Percentiles rank a stretch among this genome's conserved stretches.
These are phyloP conservation scores for Acacia confusa DNA, from an alignment of 306 rosid species.

Conservation along the genomic window DNA sequence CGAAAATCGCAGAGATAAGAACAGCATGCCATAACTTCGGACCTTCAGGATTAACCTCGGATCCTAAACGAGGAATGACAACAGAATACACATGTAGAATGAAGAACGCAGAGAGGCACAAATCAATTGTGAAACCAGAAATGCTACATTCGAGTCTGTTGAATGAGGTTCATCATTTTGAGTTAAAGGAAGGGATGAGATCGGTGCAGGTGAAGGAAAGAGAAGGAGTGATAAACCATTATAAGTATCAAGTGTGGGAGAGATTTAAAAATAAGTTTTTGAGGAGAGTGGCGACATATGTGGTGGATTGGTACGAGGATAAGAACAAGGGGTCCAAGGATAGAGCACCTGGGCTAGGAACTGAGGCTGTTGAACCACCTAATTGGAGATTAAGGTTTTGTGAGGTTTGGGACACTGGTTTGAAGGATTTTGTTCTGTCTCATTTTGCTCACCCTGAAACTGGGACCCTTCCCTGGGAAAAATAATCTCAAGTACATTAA, in stretches of 20 bases:
- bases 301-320: constrained; percentile 90
- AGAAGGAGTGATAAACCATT: constrained; percentile 70
- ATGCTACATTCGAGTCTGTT: constrained; percentile 67
- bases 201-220: constrained; percentile 52
- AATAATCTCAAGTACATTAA: neutral
- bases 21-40: constrained; percentile 90
- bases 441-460: constrained; percentile 65
- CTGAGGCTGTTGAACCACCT: constrained; percentile 80
- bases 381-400: constrained; percentile 85
- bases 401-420: constrained; percentile 86
- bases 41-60: constrained; percentile 75
- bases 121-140: constrained; percentile 79
- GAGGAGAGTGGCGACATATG: constrained; percentile 96
- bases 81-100: constrained; percentile 89
- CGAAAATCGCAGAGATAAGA: constrained; percentile 67
- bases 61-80: constrained; percentile 69
- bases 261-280: constrained; percentile 73
- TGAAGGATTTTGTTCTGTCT: constrained; percentile 68
- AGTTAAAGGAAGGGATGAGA: constrained; percentile 55
- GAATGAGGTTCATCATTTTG: constrained; percentile 90
- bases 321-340: constrained; percentile 90
- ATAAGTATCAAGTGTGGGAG: constrained; percentile 97
- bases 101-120: constrained; percentile 72
- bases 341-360: constrained; percentile 95
- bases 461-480: constrained; percentile 85